Base-by-base conservation (phyloP, 305 asterid genomes). In the Fraxinus albicans region DNA sequence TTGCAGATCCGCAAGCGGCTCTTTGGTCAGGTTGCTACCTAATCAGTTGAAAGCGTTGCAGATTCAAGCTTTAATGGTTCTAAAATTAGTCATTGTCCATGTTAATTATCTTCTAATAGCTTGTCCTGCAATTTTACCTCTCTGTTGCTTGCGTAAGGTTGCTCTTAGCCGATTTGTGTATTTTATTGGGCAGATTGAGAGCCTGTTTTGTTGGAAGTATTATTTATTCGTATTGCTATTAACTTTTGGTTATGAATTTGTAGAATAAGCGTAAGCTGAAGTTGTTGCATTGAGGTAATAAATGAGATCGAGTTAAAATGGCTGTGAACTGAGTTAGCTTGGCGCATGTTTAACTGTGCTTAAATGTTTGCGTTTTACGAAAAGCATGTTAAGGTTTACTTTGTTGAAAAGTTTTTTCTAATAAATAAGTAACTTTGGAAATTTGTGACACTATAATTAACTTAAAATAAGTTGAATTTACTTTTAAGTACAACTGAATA, bases 1-100 rank as follows among this genome's bases (percentile, higher is more conserved):
- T 35, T 79, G 86, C 92, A 91, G 94, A 91, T 91, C 55, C 94
- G 94, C 86, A 90, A 86, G 90, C 85, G 83, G 86, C 90, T 91
- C 12, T 87, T 88, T 42, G 88, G 83, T 74, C 88, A 87, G 79
- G 80, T 87, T 86, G 89, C 89, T 73, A 88, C 86, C 31, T 90
- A 87, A 88, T 86, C 44, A 58, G n/a, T 73, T 76, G 83, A 83
- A 76, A 70, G n/a, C 53, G 9, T 83, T 63, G 67, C 79, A 78
- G 42, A 36, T 72, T 79, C 72, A 74, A 63, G 80, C 82, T 82
- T 77, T 72, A 29, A 31, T 8, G 19, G 40, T 60, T 84, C 50
- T 44, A 74, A 79, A 77, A 77, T 35, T 77, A 55, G 79, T 78
- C 72, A 50, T 50, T 15, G 79, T 6, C 79, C 6, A 1, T 19